Base-by-base conservation (phyloP, 2,329 filamentous ascomycete species). In the Beauveria australis region DNA sequence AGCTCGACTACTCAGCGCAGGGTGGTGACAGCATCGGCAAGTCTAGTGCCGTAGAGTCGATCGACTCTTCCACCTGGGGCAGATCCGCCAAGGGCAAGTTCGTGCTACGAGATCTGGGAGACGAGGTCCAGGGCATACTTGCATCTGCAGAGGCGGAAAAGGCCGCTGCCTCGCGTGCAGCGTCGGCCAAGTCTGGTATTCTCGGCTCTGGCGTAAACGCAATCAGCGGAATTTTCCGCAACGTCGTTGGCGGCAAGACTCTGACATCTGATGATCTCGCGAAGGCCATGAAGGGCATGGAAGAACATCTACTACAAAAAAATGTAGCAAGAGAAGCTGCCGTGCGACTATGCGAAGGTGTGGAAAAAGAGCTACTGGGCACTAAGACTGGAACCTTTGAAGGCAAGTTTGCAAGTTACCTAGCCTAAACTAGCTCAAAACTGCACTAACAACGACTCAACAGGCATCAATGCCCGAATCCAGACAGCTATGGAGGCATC, bases 311-410 rank as follows among this genome's bases (percentile, higher is more conserved):
- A 7, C 76, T 99, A 62, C 87, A 89, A 76, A 99, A 99, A 79
- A 99, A 99, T 69, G 92, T 99, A 30, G 94, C 94, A 0, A 89
- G 91, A 58, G 94, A 97, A 78, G 94, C 94, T 18, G 94, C 93
- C 1, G 83, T 96, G 37, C 89, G 94, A 58, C 79, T 99, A 47
- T 97, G 93, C 72, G 88, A 95, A 64, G 91, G 91, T 56, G 93
- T 99, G 7, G 89, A 97, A 73, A 87, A 89, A 68, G 92, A 97
- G 71, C 80, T 99, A 28, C 76, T 97, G 19, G 92, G 94, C 30
- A 87, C 92, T 66, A 97, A 93, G 78, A 99, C 94, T 0, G 90
- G 85, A 48, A 95, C 80, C 70, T 99, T 97, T 72, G 93, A 97
- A 73, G 92, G 79, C 75, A 61, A 48, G 74, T 19, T 52, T 92